Evolutionary conservation across 768 basidiomycete genomes (phyloP).

Genomic region (Leccinum longicurvipes): DNA sequence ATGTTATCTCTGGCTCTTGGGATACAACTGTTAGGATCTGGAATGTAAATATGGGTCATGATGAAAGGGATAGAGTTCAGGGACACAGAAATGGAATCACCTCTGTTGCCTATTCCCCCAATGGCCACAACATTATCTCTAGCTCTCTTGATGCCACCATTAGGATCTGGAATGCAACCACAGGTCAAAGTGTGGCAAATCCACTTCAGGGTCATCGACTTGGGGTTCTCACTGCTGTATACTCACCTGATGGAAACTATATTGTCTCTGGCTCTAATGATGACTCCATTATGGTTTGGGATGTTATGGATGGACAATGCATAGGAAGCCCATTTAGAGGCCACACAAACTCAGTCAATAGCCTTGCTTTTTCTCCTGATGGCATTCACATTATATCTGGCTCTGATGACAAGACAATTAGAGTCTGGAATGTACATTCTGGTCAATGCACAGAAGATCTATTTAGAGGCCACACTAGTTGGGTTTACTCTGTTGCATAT

Average conservation of each 20-base stretch:
- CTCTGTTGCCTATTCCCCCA: slow-evolving; percentile 16
- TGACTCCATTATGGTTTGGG: slow-evolving; percentile 6
- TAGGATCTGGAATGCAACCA: slow-evolving; percentile 6
- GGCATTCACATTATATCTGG: slow-evolving; percentile 7
- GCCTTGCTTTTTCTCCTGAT: slow-evolving; percentile 19
- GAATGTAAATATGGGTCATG: slow-evolving; percentile 8
- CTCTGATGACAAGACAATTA: slow-evolving; percentile 1
- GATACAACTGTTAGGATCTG: slow-evolving; percentile 16
- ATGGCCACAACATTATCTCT: slow-evolving; percentile 13
- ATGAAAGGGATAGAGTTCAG: background rate
- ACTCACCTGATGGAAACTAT: slow-evolving; percentile 21
- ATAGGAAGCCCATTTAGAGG: background rate
- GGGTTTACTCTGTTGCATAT: slow-evolving; percentile 15
- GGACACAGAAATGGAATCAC: slow-evolving; percentile 2
- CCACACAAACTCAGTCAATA: background rate
- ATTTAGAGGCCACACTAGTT: slow-evolving; percentile 3
- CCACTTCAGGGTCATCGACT: background rate
- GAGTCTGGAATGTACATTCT: slow-evolving; percentile 16
- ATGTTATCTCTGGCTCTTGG: slow-evolving; percentile 14
- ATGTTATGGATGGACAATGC: slow-evolving; percentile 1
- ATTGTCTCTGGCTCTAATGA: slow-evolving; percentile 17
- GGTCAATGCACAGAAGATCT: background rate
- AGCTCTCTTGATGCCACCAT: slow-evolving; percentile 7
- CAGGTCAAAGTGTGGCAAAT: slow-evolving; percentile 4
- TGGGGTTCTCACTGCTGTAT: background rate